Evolutionary conservation across 768 basidiomycete genomes (phyloP).

Genomic region (Tubosaeta sp.): DNA sequence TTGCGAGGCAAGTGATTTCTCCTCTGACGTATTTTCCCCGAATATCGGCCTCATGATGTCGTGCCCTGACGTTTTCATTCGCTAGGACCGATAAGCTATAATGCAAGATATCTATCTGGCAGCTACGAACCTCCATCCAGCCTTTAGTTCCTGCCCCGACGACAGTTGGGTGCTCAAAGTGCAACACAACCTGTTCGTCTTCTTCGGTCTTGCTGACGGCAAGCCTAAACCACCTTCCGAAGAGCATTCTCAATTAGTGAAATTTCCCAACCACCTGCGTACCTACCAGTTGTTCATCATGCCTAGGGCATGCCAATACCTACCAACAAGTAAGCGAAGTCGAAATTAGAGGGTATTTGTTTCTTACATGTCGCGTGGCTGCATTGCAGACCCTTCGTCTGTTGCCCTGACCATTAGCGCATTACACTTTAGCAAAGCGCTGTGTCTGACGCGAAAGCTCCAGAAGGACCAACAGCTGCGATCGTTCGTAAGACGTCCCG

Average conservation of each 20-base stretch:
- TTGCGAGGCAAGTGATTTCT: not conserved
- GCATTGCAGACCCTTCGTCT: slow-evolving; percentile 49
- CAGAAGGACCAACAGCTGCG: slow-evolving; percentile 58
- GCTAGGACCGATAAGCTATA: slow-evolving; percentile 16
- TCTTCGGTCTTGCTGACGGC: slow-evolving; percentile 37
- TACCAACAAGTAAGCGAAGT: slow-evolving; percentile 9
- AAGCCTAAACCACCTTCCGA: slow-evolving; percentile 52
- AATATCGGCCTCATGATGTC: slow-evolving; percentile 44
- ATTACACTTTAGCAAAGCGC: slow-evolving; percentile 30
- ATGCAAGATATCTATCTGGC: not conserved
- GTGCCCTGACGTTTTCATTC: slow-evolving; percentile 42
- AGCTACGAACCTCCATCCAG: slow-evolving; percentile 50
- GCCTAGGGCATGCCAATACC: slow-evolving; percentile 49
- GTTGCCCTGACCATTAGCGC: slow-evolving; percentile 48
- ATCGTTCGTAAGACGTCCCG: not conserved
- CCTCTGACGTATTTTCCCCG: slow-evolving; percentile 2
- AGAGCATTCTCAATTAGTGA: not conserved
- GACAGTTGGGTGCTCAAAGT: slow-evolving; percentile 58
- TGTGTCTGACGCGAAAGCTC: slow-evolving; percentile 36
- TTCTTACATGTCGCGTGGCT: slow-evolving; percentile 49
- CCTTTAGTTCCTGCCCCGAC: slow-evolving; percentile 45
- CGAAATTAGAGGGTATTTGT: not conserved
- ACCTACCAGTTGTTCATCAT: slow-evolving; percentile 54
- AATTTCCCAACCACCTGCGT: not conserved
- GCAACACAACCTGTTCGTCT: slow-evolving; percentile 26